Percentiles rank a stretch among this genome's conserved stretches.
Evolutionary conservation across 2,329 filamentous ascomycete species (phyloP).

Genomic region (Colletotrichum sidae): DNA sequence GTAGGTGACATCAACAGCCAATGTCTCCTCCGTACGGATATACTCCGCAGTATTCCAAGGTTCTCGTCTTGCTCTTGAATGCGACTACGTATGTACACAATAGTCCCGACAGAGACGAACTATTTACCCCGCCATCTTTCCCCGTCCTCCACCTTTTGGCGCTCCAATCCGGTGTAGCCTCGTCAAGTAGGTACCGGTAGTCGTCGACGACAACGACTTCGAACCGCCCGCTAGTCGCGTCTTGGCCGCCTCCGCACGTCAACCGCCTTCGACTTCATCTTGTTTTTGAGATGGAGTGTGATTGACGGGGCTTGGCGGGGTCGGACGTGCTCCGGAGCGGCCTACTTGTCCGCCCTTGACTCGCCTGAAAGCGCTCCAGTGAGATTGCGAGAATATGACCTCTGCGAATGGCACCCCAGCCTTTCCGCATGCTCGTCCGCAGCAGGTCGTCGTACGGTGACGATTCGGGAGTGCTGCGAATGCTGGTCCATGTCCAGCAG

Average conservation of each 20-base stretch:
- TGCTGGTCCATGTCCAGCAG: conserved; percentile 5
- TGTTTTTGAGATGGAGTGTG: not conserved
- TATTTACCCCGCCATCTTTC: conserved; percentile 24
- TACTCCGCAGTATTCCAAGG: too few relatives aligned
- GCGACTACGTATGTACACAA: too few relatives aligned
- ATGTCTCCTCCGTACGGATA: not conserved
- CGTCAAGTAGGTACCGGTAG: conserved; percentile 25
- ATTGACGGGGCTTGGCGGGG: not conserved
- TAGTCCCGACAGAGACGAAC: too few relatives aligned
- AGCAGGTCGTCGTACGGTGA: conserved; percentile 3
- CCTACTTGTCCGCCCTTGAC: conserved; percentile 14
- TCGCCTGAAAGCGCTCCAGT: conserved; percentile 27
- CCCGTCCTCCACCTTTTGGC: conserved; percentile 16
- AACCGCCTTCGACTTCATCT: not conserved
- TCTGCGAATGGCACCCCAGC: not conserved
- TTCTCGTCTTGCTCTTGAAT: too few relatives aligned
- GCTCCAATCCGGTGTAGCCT: conserved; percentile 30
- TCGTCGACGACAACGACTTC: conserved; percentile 14
- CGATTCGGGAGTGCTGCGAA: not conserved
- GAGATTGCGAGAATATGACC: not conserved
- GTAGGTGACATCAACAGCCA: conserved; percentile 9
- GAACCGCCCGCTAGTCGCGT: conserved; percentile 4
- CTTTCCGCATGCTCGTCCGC: not conserved
- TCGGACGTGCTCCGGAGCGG: conserved; percentile 5
- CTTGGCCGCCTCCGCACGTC: conserved; percentile 26